Conservation (phyloP, 73 alveolate species). For the Symbiodinium natans region DNA sequence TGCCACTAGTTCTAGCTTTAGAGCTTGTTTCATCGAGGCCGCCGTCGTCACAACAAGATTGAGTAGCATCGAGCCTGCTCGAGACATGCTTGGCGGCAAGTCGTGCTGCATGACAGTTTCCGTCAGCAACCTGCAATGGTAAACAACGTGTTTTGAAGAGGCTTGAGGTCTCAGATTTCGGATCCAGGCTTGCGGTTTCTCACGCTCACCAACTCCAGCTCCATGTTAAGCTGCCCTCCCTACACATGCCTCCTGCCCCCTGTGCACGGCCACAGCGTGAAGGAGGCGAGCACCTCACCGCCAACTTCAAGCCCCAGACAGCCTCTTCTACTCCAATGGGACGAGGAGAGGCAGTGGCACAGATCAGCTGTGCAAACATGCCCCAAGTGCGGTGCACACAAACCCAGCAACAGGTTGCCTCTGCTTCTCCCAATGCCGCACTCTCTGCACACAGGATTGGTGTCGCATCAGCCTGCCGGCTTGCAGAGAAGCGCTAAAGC, state of each 20-base stretch:
- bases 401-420: no score
- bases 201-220: neutral
- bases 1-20: no score
- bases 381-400: no score
- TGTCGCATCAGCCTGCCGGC: neutral
- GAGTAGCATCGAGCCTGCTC: constrained; percentile 13
- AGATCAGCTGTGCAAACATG: no score
- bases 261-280: neutral
- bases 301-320: no score
- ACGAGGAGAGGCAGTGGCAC: no score
- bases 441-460: neutral
- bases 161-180: no score
- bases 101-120: neutral
- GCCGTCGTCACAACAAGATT: no score
- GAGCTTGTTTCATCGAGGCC: no score
- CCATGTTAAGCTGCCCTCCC: no score
- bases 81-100: neutral
- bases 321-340: no score
- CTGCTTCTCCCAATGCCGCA: neutral
- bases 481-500: no score
- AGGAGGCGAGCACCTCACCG: neutral
- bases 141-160: neutral
- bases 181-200: neutral
- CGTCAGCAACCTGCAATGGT: neutral
- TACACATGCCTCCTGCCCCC: neutral